phyloP scores from a whole-genome alignment of 2,329 filamentous ascomycete genomes.

The Pezicula carpinea region DNA sequence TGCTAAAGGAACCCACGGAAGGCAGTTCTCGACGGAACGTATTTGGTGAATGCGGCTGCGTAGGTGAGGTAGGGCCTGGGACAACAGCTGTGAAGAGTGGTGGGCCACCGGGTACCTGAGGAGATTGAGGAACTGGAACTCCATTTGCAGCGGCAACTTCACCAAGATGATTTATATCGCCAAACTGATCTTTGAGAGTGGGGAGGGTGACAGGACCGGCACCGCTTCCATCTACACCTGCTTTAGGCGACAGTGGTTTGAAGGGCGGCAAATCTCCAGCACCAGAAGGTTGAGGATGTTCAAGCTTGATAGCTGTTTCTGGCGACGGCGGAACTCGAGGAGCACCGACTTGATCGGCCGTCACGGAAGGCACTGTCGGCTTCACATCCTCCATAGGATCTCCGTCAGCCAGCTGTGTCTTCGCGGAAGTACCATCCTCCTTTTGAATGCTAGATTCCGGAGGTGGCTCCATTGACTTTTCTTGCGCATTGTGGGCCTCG shows the following conservation, averaged over 20 bases:
- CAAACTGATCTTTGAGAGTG: constrained; percentile 25
- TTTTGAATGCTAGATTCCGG: neutral
- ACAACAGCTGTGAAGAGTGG: constrained; percentile 16
- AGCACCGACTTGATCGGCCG: constrained; percentile 6
- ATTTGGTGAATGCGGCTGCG: constrained; percentile 24
- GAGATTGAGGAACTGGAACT: constrained; percentile 23
- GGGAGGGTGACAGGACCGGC: constrained; percentile 23
- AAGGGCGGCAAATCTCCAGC: constrained; percentile 26
- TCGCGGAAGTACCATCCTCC: neutral
- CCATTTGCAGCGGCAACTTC: constrained; percentile 16
- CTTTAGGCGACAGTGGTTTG: constrained; percentile 20
- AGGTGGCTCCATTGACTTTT: neutral
- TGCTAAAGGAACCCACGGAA: constrained; percentile 18
- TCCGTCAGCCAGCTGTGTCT: neutral
- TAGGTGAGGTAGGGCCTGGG: constrained; percentile 23
- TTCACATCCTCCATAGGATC: constrained; percentile 18
- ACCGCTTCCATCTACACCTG: constrained; percentile 20
- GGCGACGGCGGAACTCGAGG: constrained; percentile 8
- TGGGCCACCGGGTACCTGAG: constrained; percentile 17
- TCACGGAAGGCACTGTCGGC: constrained; percentile 17
- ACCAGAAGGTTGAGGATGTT: constrained; percentile 8
- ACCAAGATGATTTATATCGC: constrained; percentile 23
- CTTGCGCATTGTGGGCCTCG: constrained; percentile 1
- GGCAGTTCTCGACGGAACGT: constrained; percentile 38
- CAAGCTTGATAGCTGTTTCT: constrained; percentile 13